Conservation (phyloP, 2,329 filamentous ascomycete genomes). For the Fusarium pilosicola region DNA sequence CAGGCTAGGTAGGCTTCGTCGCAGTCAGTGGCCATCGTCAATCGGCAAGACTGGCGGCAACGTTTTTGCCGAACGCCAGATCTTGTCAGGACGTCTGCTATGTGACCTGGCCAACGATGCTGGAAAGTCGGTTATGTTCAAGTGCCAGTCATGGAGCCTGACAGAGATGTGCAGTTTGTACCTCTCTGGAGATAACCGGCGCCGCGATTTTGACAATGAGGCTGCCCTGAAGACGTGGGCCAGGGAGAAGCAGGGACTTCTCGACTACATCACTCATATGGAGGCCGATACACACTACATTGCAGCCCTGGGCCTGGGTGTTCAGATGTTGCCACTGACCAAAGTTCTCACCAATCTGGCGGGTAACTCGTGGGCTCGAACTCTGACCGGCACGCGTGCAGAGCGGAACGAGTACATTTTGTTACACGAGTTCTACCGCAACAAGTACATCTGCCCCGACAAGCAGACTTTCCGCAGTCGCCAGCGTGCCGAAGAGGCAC, state of each 20-base stretch:
- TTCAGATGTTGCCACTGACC: constrained; percentile 92
- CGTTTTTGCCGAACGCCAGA: constrained; percentile 91
- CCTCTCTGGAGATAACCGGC: constrained; percentile 75
- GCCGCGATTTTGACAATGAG: constrained; percentile 90
- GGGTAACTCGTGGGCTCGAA: constrained; percentile 98
- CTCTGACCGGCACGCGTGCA: constrained; percentile 91
- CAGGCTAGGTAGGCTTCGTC: constrained; percentile 85
- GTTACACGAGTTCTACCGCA: constrained; percentile 93
- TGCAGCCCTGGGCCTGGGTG: constrained; percentile 85
- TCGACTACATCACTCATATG: constrained; percentile 94
- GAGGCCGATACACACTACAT: constrained; percentile 97
- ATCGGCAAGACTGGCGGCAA: constrained; percentile 87
- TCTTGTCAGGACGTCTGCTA: constrained; percentile 87
- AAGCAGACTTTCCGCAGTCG: constrained; percentile 86
- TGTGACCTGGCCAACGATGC: constrained; percentile 97
- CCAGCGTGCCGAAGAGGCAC: constrained; percentile 76
- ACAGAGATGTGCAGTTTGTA: constrained; percentile 98
- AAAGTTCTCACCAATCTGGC: constrained; percentile 97
- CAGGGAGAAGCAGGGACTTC: constrained; percentile 79
- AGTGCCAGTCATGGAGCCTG: constrained; percentile 97
- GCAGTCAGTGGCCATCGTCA: constrained; percentile 85
- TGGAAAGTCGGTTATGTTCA: constrained; percentile 95
- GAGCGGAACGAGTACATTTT: constrained; percentile 99
- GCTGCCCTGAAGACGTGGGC: constrained; percentile 86
- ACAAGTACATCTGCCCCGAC: constrained; percentile 98